Evolutionary conservation across 1,139 yeast species (phyloP), one percentile per base, ranked within the genome.

Genomic region (Protomyces lactucae-debilis): DNA sequence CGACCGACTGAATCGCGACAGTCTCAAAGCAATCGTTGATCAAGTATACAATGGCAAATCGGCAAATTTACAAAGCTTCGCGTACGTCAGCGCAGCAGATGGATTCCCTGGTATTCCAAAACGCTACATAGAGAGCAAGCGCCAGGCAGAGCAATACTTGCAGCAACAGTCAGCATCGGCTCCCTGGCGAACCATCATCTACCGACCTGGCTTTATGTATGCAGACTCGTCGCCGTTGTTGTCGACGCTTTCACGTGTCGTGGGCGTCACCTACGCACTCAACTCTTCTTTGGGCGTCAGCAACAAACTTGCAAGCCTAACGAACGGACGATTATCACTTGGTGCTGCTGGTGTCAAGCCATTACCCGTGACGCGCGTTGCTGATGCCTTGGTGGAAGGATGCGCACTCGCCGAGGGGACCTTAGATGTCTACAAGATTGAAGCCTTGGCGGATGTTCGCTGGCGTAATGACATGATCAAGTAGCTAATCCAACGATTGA

Each of bases 11-110:
- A 63, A 65, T 45, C 57, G 54, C 40, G 59, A 57, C 28, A 35
- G 59, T 21, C 64, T 57, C 36, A 48, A 52, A 14, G 16, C 52
- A 2, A 32, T 60, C n/a, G 68, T 52, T 21, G 48, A 43, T 16
- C 12, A n/a, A 43, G 48, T 18, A n/a, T 16, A 43, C 48, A 21
- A 16, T 12, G 16, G 25, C n/a, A 36, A 28, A n/a, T 53, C 52
- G 18, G 28, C 60, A 6, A 56, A 52, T 25, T 39, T 61, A 9
- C 54, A 60, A 32, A 56, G 66, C 2, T 66, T 55, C 36, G 53
- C 55, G 48, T 65, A 65, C 32, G 48, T 66, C 45, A 67, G 69
- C n/a, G 68, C 68, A 14, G 68, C 66, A 35, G 66, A 37, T 10
- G 52, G 60, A 10, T 61, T 66, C 43, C 68, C 68, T 28, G 64